Conservation (phyloP, 257 asterid genomes). For the Ligustrum vulgare region DNA sequence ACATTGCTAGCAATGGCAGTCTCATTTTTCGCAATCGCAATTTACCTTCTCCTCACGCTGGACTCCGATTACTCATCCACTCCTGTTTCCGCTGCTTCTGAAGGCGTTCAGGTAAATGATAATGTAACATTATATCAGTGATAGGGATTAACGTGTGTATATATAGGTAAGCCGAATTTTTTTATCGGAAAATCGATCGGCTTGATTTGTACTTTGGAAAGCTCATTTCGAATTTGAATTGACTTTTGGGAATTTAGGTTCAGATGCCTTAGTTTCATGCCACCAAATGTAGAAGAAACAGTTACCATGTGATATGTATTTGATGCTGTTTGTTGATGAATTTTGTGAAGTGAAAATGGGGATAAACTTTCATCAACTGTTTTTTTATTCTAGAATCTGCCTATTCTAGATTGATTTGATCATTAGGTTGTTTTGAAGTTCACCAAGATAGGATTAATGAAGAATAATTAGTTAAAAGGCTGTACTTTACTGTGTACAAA, state of each 20-base stretch:
- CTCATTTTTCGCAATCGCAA: conserved; percentile 66
- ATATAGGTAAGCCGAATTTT: neutral
- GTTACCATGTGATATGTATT: neutral
- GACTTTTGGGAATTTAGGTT: neutral
- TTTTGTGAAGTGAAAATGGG: neutral
- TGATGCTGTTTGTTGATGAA: neutral
- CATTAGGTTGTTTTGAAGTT: too few species aligned
- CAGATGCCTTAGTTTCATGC: too few species aligned
- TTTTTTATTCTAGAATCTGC: neutral
- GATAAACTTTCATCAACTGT: neutral
- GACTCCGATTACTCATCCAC: conserved; percentile 54
- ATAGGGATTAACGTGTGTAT: too few species aligned
- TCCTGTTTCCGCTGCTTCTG: conserved; percentile 84
- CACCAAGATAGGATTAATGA: neutral
- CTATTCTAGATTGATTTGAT: neutral
- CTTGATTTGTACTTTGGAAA: neutral
- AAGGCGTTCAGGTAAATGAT: conserved; percentile 81
- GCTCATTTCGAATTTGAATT: neutral
- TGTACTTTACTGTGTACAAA: neutral
- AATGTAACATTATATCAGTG: neutral
- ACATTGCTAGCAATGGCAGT: conserved; percentile 63
- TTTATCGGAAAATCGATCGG: neutral
- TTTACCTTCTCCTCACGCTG: conserved; percentile 53
- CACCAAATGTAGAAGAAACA: neutral
- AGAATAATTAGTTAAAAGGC: neutral